A percentile compares a stretch with the other conserved stretches of the same genome.
These are phyloP conservation scores for Didymella sp. DNA, from an alignment of 2,329 filamentous ascomycete species.

Conservation along the genomic window DNA sequence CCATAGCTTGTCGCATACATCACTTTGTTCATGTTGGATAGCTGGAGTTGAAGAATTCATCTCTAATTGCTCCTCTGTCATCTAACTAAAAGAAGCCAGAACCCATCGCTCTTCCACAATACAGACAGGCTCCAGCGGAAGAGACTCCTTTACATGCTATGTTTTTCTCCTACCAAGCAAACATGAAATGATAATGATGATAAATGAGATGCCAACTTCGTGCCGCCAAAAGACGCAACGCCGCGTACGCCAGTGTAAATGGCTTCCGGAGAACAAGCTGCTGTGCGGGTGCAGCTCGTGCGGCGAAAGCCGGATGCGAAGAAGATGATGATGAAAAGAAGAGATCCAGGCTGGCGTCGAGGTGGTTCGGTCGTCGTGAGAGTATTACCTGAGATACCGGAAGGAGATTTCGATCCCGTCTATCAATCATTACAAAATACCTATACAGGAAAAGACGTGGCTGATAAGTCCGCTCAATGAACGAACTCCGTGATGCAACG, in stretches of 20 bases:
- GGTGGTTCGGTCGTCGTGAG: conserved; percentile 41
- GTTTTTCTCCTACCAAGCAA: conserved; percentile 36
- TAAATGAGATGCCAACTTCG: conserved; percentile 35
- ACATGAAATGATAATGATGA: conserved; percentile 30
- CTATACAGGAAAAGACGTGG: conserved; percentile 49
- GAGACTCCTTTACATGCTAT: conserved; percentile 39
- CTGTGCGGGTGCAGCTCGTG: conserved; percentile 29
- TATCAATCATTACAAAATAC: conserved; percentile 53
- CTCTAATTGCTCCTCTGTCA: conserved; percentile 33
- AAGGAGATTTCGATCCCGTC: conserved; percentile 48
- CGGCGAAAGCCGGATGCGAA: conserved; percentile 31
- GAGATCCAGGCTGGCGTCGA: conserved; percentile 37
- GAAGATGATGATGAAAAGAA: conserved; percentile 36
- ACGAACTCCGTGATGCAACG: conserved; percentile 47
- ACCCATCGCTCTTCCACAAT: conserved; percentile 24
- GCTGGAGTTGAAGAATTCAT: conserved; percentile 9
- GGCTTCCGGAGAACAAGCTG: conserved; percentile 30
- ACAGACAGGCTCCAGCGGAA: conserved; percentile 23
- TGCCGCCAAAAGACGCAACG: conserved; percentile 32
- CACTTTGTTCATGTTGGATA: background rate
- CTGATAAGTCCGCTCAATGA: conserved; percentile 42
- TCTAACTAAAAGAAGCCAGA: conserved; percentile 30
- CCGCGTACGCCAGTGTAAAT: conserved; percentile 38
- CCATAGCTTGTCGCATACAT: too few relatives aligned
- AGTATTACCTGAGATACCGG: conserved; percentile 45